Conservation (phyloP, 495 filamentous ascomycete species). For the Penicillium manginii region DNA sequence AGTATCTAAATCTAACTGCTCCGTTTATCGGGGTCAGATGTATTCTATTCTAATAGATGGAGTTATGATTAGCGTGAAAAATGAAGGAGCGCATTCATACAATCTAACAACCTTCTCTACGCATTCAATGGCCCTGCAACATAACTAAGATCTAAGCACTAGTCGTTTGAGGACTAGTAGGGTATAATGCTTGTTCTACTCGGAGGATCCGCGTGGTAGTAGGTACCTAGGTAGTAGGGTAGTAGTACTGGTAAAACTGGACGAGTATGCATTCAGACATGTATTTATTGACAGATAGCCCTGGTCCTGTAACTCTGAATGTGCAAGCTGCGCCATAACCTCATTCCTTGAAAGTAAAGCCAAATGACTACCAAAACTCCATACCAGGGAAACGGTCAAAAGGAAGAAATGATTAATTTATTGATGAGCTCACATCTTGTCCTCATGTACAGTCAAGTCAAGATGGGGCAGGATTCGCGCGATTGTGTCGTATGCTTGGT, state of each 20-base stretch:
- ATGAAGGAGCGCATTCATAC: slow-evolving; percentile 1
- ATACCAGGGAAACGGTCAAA: slow-evolving; percentile 5
- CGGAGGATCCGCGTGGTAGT: neutral
- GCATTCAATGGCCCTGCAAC: too few species aligned
- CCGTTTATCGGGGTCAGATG: neutral
- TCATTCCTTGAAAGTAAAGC: slow-evolving; percentile 3
- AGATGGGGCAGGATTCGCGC: slow-evolving; percentile 3
- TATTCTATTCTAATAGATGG: slow-evolving; percentile 6
- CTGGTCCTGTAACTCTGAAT: neutral
- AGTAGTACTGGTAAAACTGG: neutral
- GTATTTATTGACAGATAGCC: slow-evolving; percentile 3
- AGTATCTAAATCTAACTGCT: neutral
- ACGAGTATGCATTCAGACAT: slow-evolving; percentile 13
- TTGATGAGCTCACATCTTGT: slow-evolving; percentile 1
- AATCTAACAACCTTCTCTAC: neutral
- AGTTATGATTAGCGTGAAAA: slow-evolving; percentile 1
- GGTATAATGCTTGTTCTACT: neutral
- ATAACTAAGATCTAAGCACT: too few species aligned
- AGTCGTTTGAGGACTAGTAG: neutral
- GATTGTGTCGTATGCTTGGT: neutral
- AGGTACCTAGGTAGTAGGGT: too few species aligned
- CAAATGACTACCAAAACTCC: slow-evolving; percentile 16
- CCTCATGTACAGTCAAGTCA: slow-evolving; percentile 13
- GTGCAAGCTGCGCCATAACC: slow-evolving; percentile 13
- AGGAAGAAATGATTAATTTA: slow-evolving; percentile 13